Evolutionary conservation across 805 yeast genomes (phyloP), one percentile per base, ranked within the genome.

Genomic region (Starmerella davenportii): DNA sequence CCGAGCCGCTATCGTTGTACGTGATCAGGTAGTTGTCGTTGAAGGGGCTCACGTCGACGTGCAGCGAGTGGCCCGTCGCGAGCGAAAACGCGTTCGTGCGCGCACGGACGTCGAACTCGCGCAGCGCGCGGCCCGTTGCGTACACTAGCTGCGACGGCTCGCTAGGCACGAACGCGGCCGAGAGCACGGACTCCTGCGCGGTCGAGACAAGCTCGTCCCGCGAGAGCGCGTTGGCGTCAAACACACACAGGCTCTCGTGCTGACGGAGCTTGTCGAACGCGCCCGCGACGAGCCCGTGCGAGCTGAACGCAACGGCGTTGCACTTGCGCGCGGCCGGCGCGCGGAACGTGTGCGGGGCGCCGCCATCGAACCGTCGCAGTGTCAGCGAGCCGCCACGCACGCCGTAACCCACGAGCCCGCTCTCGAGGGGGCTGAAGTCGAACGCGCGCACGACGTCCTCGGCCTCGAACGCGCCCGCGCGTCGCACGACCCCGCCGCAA

Each of bases 191-290:
- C 53, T 85, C 96, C 48, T 79, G 77, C 21, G 76, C 71, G 48
- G 66, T 75, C 0, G 77, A 65, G 7, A 44, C 39, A 3, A 50
- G 19, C 4, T 60, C 57, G 2, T 38, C 34, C 14, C n/a, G n/a
- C 18, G 16, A 21, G 14, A 37, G 38, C 17, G 28, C 30, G 13
- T 43, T 71, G 3, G 79, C 63, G 52, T 81, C 82, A 85, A 90
- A 85, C 4, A 85, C 64, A 46, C 78, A 78, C 33, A 85, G 59
- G 18, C 87, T 74, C 42, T 72, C 70, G 49, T 79, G 92, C 45
- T 72, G 79, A 38, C 84, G 65, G 17, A 77, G 76, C 46, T 80
- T 70, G 45, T 82, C 95, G 41, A 76, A 67, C 1, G 92, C 93
- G 28, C 76, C 71, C 0, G 81, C 93, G 4, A 84, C 61, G 23